Base-by-base conservation (phyloP, 2,329 filamentous ascomycete species). In the Stachybotrys chlorohalonatus region DNA sequence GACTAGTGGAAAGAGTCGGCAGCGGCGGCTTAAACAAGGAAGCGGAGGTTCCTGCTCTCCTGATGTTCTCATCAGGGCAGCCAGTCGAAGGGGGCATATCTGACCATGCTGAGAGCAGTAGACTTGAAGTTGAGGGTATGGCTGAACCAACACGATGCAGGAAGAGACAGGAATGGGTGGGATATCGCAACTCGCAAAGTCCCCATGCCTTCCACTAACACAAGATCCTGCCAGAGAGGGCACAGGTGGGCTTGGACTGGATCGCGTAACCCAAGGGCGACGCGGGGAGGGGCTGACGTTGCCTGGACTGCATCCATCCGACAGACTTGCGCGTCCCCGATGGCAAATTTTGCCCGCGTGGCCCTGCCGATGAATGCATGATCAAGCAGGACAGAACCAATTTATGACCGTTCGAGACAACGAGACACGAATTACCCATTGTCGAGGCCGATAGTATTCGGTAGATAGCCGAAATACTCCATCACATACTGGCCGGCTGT, bases 1-100 rank as follows among this genome's bases (percentile, higher is more conserved):
- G 60, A 47, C 61, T 63, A 30, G 62, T 63, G 2, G 65, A 63
- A 31, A 64, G 64, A 16, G 63, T 63, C 31, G 69, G 69, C 39
- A 70, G 57, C n/a, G 69, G 67, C 17, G 68, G 69, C 56, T 72
- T 72, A 56, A 54, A 58, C n/a, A 59, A 55, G 49, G 55, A 56
- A 7, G 51, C 31, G 46, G 48, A 52, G 50, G 55, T 55, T 56
- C 56, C 62, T 55, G 60, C 56, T 59, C 60, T 62, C 58, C 60
- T 59, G 56, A 57, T 47, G 11, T 11, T 8, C 9, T 52, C 32
- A 55, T 64, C 63, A 64, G 59, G 61, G 55, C 59, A 62, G 56
- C 58, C 60, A 57, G 59, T 57, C 58, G 60, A 57, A 52, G 63
- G 61, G 56, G 65, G 61, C 65, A 67, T 67, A 51, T 61, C 64